Conservation (phyloP, 441 rosid species). For the Gossypium schwendimanii region DNA sequence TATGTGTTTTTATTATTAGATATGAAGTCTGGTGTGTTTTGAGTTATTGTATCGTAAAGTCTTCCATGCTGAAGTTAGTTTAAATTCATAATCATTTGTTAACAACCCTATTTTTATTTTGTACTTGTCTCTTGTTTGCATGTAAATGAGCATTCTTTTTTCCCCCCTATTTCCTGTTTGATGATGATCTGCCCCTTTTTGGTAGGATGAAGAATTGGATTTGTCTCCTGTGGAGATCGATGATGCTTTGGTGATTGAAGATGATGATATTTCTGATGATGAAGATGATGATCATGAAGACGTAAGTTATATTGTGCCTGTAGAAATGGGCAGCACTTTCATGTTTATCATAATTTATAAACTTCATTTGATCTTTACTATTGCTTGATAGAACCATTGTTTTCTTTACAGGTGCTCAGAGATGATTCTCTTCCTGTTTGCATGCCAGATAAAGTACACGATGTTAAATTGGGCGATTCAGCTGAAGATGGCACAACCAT, state of each 20-base stretch:
- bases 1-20: constrained; percentile 22
- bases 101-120: neutral
- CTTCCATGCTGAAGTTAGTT: neutral
- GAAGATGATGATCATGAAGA: constrained; percentile 94
- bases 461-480: constrained; percentile 86
- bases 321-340: neutral
- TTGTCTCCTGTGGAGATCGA: constrained; percentile 89
- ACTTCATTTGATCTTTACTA: neutral
- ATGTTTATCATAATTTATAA: neutral
- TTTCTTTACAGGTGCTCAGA: constrained; percentile 56
- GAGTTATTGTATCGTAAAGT: neutral
- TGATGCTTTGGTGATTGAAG: constrained; percentile 95
- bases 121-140: constrained; percentile 1
- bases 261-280: constrained; percentile 93
- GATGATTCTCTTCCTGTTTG: constrained; percentile 92
- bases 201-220: constrained; percentile 91
- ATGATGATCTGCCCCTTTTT: constrained; percentile 1
- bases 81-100: neutral
- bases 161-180: neutral
- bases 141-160: neutral
- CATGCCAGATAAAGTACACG: constrained; percentile 92
- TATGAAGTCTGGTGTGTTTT: neutral
- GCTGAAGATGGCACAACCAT: constrained; percentile 53
- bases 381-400: neutral
- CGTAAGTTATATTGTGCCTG: constrained; percentile 40